These are phyloP conservation scores for Cladosporium phlei DNA, from an alignment of 2,329 filamentous ascomycete genomes.

Conservation along the genomic window DNA sequence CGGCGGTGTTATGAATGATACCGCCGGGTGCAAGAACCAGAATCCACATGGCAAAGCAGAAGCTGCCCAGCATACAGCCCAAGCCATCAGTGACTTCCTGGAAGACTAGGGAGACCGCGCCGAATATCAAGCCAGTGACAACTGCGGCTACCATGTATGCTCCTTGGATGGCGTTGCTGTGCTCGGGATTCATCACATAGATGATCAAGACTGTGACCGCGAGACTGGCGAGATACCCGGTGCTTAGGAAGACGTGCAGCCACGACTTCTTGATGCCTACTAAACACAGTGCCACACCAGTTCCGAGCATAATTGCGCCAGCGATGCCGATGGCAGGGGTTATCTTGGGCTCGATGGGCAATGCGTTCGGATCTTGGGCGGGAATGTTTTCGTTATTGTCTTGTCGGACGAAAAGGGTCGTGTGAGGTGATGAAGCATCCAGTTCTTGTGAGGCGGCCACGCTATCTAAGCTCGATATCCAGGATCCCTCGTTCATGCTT, in stretches of 20 bases:
- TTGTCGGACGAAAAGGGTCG: not conserved
- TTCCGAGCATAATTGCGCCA: constrained; percentile 68
- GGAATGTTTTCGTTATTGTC: constrained; percentile 3
- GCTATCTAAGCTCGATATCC: constrained; percentile 5
- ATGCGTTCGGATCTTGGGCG: constrained; percentile 1
- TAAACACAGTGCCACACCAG: constrained; percentile 66
- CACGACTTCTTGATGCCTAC: constrained; percentile 78
- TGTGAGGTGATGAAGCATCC: not conserved
- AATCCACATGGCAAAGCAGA: constrained; percentile 86
- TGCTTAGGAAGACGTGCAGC: constrained; percentile 74
- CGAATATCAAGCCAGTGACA: constrained; percentile 68
- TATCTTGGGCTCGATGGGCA: constrained; percentile 69
- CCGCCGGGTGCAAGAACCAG: constrained; percentile 72
- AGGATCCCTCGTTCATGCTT: not conserved
- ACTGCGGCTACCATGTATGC: constrained; percentile 78
- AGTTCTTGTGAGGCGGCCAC: not conserved
- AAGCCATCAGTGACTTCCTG: constrained; percentile 77
- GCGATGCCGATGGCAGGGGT: constrained; percentile 78
- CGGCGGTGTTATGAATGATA: constrained; percentile 57
- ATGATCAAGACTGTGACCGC: constrained; percentile 75
- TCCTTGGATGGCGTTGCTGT: constrained; percentile 72
- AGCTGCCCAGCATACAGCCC: constrained; percentile 83
- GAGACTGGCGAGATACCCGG: constrained; percentile 66
- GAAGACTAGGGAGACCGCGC: constrained; percentile 71
- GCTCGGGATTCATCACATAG: constrained; percentile 79